Percentiles rank a stretch among this genome's conserved stretches.
Conservation (phyloP, 2,329 filamentous ascomycete species). For the Colletotrichum karsti region DNA sequence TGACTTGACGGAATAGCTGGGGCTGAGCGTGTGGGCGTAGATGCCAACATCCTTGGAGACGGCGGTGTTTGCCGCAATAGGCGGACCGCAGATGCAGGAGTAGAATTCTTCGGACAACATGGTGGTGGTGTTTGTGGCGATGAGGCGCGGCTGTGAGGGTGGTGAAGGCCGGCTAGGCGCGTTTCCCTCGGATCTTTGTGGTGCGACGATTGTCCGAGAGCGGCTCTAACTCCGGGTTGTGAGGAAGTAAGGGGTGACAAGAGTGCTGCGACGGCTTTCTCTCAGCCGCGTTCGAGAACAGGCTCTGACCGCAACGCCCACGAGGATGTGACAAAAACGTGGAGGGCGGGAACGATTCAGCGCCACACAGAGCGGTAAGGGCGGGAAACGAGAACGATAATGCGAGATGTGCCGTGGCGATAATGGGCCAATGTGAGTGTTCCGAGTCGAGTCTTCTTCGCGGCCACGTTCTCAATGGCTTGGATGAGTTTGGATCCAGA, state of each 20-base stretch:
- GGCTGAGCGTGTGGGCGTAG: conserved; percentile 84
- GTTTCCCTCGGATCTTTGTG: conserved; percentile 1
- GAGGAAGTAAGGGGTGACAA: conserved; percentile 9
- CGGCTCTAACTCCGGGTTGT: not conserved
- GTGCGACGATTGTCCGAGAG: conserved; percentile 1
- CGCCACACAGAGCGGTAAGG: not conserved
- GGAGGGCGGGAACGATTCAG: not conserved
- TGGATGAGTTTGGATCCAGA: not conserved
- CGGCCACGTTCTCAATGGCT: conserved; percentile 19
- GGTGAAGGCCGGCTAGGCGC: not conserved
- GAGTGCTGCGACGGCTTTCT: not conserved
- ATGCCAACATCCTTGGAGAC: conserved; percentile 84
- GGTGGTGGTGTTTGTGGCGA: conserved; percentile 9
- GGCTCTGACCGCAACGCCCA: not conserved
- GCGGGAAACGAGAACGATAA: not conserved
- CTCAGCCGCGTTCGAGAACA: not conserved
- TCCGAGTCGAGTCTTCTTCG: conserved; percentile 12
- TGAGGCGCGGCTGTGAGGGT: not conserved
- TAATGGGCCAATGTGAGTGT: not conserved
- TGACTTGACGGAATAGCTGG: conserved; percentile 76
- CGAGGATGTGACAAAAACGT: not conserved
- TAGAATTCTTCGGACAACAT: conserved; percentile 71
- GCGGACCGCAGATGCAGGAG: conserved; percentile 65
- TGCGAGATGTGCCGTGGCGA: not conserved
- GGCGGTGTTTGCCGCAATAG: conserved; percentile 68